Evolutionary conservation across 441 rosid genomes (phyloP).

Genomic region (Viola pubescens): DNA sequence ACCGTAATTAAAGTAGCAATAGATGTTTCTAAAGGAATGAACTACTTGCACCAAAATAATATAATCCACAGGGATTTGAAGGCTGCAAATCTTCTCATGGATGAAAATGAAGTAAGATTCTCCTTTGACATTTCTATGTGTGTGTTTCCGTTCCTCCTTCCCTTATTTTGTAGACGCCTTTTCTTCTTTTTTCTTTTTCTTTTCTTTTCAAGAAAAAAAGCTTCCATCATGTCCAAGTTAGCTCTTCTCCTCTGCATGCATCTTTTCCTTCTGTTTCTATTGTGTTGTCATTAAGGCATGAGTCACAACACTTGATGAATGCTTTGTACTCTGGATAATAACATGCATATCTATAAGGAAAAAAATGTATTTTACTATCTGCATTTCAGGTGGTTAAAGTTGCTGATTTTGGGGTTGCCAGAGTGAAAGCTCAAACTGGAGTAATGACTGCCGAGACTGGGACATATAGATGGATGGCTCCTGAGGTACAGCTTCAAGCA

Average conservation of each 20-base stretch:
- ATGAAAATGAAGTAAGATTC: constrained; percentile 84
- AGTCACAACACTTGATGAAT: neutral
- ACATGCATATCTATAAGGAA: neutral
- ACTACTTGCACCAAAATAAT: constrained; percentile 90
- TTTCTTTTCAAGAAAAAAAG: neutral
- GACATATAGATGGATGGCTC: constrained; percentile 99
- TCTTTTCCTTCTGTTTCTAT: neutral
- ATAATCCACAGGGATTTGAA: constrained; percentile 95
- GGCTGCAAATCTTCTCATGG: constrained; percentile 98
- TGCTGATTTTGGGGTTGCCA: constrained; percentile 97
- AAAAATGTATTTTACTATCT: neutral
- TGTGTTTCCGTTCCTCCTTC: no score
- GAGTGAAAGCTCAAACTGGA: constrained; percentile 88
- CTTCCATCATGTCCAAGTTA: neutral
- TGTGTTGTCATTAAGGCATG: neutral
- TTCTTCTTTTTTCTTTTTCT: no score
- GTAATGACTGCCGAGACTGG: constrained; percentile 99
- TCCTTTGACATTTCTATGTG: neutral
- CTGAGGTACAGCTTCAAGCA: constrained; percentile 56
- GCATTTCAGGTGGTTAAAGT: constrained; percentile 74
- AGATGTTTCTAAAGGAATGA: constrained; percentile 95
- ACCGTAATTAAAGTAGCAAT: constrained; percentile 74
- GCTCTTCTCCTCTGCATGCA: neutral
- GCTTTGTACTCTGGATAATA: neutral
- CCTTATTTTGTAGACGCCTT: no score